Evolutionary conservation across 257 asterid species (phyloP).

Genomic region (Voacanga thouarsii): DNA sequence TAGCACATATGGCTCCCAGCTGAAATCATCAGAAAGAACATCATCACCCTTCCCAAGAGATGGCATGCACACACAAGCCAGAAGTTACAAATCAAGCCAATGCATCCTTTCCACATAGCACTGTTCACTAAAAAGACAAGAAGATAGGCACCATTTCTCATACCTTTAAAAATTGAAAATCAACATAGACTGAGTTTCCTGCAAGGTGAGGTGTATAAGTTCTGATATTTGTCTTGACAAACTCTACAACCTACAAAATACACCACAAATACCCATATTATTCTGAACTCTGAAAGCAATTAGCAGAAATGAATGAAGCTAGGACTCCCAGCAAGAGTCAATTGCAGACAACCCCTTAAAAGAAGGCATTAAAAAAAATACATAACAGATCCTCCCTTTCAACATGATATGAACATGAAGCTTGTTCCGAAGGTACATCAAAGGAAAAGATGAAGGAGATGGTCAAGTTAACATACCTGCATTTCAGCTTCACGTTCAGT

Average conservation of each 20-base stretch:
- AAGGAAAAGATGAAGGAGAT: neutral
- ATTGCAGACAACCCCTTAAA: neutral
- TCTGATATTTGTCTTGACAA: constrained; percentile 71
- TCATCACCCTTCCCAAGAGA: neutral
- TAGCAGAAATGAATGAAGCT: neutral
- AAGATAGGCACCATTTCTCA: constrained; percentile 20
- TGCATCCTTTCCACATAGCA: neutral
- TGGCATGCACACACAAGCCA: neutral
- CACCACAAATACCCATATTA: constrained; percentile 4
- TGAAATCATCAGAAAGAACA: neutral
- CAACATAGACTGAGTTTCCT: constrained; percentile 86
- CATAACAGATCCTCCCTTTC: neutral
- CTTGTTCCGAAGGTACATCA: neutral
- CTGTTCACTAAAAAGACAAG: neutral
- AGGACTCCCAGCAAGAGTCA: neutral
- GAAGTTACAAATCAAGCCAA: neutral
- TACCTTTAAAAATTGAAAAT: constrained; percentile 80
- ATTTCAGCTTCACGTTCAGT: constrained; percentile 84
- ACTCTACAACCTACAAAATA: constrained; percentile 64
- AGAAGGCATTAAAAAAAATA: neutral
- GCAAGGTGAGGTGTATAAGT: constrained; percentile 66
- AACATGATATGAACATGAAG: constrained; percentile 7
- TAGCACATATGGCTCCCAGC: neutral
- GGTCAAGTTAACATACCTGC: constrained; percentile 48
- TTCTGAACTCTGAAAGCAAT: neutral